These are phyloP conservation scores for Hericium alpestre DNA, from an alignment of 768 basidiomycete species.

Conservation along the genomic window DNA sequence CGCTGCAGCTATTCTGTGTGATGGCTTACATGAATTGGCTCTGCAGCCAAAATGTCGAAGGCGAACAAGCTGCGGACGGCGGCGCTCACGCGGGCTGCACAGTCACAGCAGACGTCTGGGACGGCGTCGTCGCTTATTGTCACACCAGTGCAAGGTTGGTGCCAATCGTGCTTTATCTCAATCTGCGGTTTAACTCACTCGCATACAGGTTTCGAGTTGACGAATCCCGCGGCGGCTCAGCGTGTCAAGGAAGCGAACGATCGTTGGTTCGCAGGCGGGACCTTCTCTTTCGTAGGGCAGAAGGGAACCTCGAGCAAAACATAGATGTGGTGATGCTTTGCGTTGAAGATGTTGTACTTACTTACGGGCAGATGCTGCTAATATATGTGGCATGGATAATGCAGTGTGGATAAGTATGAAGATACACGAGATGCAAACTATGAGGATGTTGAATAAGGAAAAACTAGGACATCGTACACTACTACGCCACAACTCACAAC, in stretches of 20 bases:
- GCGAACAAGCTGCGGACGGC: constrained; percentile 86
- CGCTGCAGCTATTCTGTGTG: background rate
- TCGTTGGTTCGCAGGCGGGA: constrained; percentile 86
- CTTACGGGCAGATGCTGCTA: too few relatives aligned
- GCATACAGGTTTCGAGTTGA: constrained; percentile 76
- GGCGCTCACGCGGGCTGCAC: constrained; percentile 68
- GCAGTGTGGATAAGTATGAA: too few relatives aligned
- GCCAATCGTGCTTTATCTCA: background rate
- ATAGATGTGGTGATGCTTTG: constrained; percentile 1
- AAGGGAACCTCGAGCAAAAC: constrained; percentile 25
- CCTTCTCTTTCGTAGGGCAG: constrained; percentile 67
- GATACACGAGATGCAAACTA: background rate
- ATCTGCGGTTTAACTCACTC: background rate
- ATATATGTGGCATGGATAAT: too few relatives aligned
- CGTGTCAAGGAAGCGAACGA: constrained; percentile 94
- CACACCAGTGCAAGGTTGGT: constrained; percentile 86
- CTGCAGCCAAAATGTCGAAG: constrained; percentile 87
- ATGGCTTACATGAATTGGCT: constrained; percentile 3
- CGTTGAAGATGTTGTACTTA: background rate
- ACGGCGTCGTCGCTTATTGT: constrained; percentile 88
- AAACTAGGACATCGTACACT: constrained; percentile 6
- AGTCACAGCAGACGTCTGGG: constrained; percentile 52
- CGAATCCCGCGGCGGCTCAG: constrained; percentile 81
- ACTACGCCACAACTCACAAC: background rate
- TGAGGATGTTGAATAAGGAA: background rate